A percentile compares a stretch with the other conserved stretches of the same genome.
Conservation (phyloP, 2,329 filamentous ascomycete genomes). For the Cryphonectria carpinicola region DNA sequence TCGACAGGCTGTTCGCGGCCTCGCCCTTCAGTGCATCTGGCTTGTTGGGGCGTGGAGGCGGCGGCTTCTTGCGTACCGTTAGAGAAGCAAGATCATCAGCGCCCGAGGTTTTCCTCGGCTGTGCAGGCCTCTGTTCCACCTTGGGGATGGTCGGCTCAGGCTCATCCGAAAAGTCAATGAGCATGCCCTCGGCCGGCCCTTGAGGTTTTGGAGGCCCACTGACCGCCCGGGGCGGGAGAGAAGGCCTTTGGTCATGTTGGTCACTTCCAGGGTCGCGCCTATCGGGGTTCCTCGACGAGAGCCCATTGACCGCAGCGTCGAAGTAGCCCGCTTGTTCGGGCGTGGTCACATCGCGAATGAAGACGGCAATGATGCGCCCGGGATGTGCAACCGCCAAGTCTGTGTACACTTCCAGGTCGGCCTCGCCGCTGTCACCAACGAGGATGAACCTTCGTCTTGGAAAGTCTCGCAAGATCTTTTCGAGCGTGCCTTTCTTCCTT, state of each 20-base stretch:
- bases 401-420: constrained; percentile 95
- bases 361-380: constrained; percentile 80
- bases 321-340: constrained; percentile 76
- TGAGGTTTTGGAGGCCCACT: constrained; percentile 34
- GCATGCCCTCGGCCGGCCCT: constrained; percentile 55
- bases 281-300: constrained; percentile 35
- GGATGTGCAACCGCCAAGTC: constrained; percentile 87
- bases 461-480: constrained; percentile 86
- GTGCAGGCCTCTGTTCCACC: constrained; percentile 39
- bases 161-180: constrained; percentile 65
- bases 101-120: constrained; percentile 32
- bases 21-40: constrained; percentile 57
- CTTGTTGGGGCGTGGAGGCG: constrained; percentile 61
- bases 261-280: constrained; percentile 31
- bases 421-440: constrained; percentile 94
- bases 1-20: constrained; percentile 37
- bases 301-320: constrained; percentile 56
- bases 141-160: constrained; percentile 44
- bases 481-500: constrained; percentile 85
- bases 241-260: constrained; percentile 35
- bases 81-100: constrained; percentile 24
- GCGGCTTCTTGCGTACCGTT: constrained; percentile 40
- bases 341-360: constrained; percentile 95
- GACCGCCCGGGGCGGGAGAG: constrained; percentile 39
- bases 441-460: constrained; percentile 87